A percentile compares a stretch with the other conserved stretches of the same genome.
Conservation (phyloP, 768 basidiomycete genomes). For the Cubamyces lactineus region DNA sequence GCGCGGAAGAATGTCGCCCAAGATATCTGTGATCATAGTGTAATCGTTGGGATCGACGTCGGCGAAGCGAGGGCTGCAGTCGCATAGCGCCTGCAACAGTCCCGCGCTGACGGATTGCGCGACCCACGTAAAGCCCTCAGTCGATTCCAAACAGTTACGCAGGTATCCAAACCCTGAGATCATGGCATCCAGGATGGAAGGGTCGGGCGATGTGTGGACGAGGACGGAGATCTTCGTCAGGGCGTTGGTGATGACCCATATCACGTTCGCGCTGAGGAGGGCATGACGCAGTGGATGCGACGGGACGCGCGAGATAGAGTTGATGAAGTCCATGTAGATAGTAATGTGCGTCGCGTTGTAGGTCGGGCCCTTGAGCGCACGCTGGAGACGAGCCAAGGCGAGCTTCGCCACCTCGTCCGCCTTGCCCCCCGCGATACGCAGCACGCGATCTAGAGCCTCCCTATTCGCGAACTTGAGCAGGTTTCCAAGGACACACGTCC, state of each 20-base stretch:
- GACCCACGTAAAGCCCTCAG: slow-evolving; percentile 45
- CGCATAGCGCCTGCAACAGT: slow-evolving; percentile 36
- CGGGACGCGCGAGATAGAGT: slow-evolving; percentile 34
- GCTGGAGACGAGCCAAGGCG: slow-evolving; percentile 34
- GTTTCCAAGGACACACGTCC: slow-evolving; percentile 38
- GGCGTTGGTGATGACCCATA: slow-evolving; percentile 35
- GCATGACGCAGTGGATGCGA: slow-evolving; percentile 39
- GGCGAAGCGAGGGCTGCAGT: slow-evolving; percentile 34
- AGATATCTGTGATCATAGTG: slow-evolving; percentile 34
- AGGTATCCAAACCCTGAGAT: slow-evolving; percentile 38
- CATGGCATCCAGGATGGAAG: slow-evolving; percentile 32
- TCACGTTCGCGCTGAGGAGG: slow-evolving; percentile 37
- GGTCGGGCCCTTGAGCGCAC: slow-evolving; percentile 26
- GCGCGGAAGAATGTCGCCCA: slow-evolving; percentile 36
- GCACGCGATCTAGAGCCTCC: slow-evolving; percentile 35
- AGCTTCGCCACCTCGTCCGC: slow-evolving; percentile 36
- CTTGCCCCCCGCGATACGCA: slow-evolving; percentile 34
- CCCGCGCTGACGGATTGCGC: slow-evolving; percentile 38
- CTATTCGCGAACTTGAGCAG: slow-evolving; percentile 30
- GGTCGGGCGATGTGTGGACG: slow-evolving; percentile 24
- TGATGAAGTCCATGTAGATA: slow-evolving; percentile 38
- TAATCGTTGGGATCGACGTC: slow-evolving; percentile 36
- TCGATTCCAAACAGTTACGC: slow-evolving; percentile 40
- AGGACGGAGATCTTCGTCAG: slow-evolving; percentile 36
- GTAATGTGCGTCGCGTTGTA: slow-evolving; percentile 28